These are phyloP conservation scores for Claviceps paspali DNA, from an alignment of 2,329 filamentous ascomycete species.

Conservation along the genomic window DNA sequence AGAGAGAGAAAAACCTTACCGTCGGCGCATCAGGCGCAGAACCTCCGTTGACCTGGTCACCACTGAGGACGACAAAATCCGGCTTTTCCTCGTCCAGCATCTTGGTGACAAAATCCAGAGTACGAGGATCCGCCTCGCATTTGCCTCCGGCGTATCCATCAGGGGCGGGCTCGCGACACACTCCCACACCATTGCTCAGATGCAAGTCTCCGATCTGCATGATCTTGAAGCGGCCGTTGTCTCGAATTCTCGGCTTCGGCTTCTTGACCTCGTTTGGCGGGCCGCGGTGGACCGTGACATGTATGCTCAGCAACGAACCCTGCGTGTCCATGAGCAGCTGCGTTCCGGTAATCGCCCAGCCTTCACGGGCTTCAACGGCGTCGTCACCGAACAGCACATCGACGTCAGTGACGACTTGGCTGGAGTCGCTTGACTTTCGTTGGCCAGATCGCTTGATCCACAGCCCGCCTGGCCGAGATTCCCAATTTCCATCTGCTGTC, in stretches of 20 bases:
- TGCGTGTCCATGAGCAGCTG: constrained; percentile 55
- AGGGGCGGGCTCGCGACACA: constrained; percentile 75
- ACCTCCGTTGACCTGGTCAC: constrained; percentile 91
- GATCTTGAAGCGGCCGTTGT: constrained; percentile 93
- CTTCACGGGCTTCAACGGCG: constrained; percentile 73
- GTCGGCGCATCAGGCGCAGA: constrained; percentile 83
- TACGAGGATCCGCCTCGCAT: constrained; percentile 85
- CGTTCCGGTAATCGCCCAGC: constrained; percentile 67
- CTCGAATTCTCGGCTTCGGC: constrained; percentile 60
- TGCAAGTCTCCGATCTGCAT: constrained; percentile 93
- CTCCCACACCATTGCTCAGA: constrained; percentile 74
- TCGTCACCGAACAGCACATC: constrained; percentile 85
- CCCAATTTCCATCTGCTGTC: constrained; percentile 58
- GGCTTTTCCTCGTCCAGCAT: constrained; percentile 88
- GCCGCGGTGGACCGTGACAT: constrained; percentile 67
- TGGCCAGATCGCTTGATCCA: constrained; percentile 69
- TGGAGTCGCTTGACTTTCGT: constrained; percentile 59
- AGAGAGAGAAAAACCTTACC: constrained; percentile 26
- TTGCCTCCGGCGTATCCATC: constrained; percentile 53
- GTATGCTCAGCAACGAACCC: constrained; percentile 48
- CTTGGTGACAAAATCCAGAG: constrained; percentile 71
- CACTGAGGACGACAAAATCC: constrained; percentile 79
- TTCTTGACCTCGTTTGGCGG: constrained; percentile 47
- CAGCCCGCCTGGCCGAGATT: constrained; percentile 58
- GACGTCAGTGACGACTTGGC: constrained; percentile 59